Percentiles rank a stretch among this genome's conserved stretches.
These are phyloP conservation scores for Pulicaria dysenterica DNA, from an alignment of 129 eudicot genomes.

Conservation along the genomic window DNA sequence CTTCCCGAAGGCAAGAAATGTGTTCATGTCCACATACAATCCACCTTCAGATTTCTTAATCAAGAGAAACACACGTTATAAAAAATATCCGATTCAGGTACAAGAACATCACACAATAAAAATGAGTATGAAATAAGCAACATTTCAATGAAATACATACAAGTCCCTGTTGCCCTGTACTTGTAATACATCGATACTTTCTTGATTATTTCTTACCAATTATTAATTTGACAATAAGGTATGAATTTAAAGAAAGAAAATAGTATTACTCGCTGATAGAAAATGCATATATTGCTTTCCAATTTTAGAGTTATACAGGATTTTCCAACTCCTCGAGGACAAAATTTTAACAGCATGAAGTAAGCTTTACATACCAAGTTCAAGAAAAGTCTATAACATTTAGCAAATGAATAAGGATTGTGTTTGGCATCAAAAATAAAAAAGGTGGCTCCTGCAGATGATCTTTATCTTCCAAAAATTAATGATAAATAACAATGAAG, in stretches of 20 bases:
- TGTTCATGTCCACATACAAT: slow-evolving; percentile 78
- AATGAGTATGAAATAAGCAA: neutral
- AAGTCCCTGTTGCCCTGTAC: neutral
- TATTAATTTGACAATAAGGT: neutral
- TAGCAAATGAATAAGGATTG: neutral
- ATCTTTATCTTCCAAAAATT: neutral
- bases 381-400: neutral
- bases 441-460: neutral
- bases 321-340: neutral
- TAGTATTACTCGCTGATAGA: neutral
- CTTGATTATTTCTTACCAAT: neutral
- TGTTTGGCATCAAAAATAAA: neutral
- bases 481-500: slow-evolving; percentile 6
- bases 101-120: neutral
- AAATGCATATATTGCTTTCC: neutral
- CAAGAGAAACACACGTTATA: slow-evolving; percentile 15
- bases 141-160: slow-evolving; percentile 8
- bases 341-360: neutral
- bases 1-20: slow-evolving; percentile 94
- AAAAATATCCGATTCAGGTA: neutral
- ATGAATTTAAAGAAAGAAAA: slow-evolving; percentile 4
- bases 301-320: neutral
- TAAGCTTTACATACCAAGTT: neutral
- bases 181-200: neutral
- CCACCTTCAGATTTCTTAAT: slow-evolving; percentile 94